Percentiles rank a stretch among this genome's conserved stretches.
phyloP scores from a whole-genome alignment of 2,329 filamentous ascomycete species.

The Septoria linicola region DNA sequence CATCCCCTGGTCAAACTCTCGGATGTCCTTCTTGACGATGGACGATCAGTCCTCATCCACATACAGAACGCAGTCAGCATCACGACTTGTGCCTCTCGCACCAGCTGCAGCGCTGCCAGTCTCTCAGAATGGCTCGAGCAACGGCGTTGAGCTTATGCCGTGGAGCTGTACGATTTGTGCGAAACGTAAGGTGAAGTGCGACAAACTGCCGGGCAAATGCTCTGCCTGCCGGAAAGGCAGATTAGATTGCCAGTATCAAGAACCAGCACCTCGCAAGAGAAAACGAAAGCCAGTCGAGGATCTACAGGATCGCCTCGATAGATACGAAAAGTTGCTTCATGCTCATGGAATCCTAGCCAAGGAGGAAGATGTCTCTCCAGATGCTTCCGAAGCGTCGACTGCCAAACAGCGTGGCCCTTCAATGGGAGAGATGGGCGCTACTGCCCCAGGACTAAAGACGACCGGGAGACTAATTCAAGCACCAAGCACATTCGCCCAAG shows the following conservation, averaged over 20 bases:
- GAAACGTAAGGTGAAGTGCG: constrained; percentile 44
- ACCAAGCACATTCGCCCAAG: constrained; percentile 32
- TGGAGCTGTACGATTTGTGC: constrained; percentile 38
- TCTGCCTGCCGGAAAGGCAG: constrained; percentile 38
- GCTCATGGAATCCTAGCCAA: constrained; percentile 38
- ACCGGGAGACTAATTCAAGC: constrained; percentile 5
- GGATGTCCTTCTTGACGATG: constrained; percentile 6
- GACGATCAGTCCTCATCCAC: background rate
- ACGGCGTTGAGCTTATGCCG: constrained; percentile 28
- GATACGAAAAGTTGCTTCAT: constrained; percentile 43
- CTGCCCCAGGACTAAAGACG: background rate
- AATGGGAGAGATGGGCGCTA: background rate
- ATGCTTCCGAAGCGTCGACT: background rate
- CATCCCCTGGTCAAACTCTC: constrained; percentile 5
- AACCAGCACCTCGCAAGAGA: constrained; percentile 41
- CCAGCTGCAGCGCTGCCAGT: constrained; percentile 16
- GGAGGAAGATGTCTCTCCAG: constrained; percentile 9
- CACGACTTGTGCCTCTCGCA: constrained; percentile 23
- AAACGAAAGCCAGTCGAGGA: constrained; percentile 41
- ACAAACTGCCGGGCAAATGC: constrained; percentile 29
- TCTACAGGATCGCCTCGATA: constrained; percentile 40
- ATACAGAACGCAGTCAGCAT: background rate
- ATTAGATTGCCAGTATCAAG: constrained; percentile 44
- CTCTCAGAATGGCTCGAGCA: constrained; percentile 10
- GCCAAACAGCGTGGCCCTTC: background rate